Evolutionary conservation across 2,329 filamentous ascomycete genomes (phyloP).

Genomic region (Emmonsia crescens): DNA sequence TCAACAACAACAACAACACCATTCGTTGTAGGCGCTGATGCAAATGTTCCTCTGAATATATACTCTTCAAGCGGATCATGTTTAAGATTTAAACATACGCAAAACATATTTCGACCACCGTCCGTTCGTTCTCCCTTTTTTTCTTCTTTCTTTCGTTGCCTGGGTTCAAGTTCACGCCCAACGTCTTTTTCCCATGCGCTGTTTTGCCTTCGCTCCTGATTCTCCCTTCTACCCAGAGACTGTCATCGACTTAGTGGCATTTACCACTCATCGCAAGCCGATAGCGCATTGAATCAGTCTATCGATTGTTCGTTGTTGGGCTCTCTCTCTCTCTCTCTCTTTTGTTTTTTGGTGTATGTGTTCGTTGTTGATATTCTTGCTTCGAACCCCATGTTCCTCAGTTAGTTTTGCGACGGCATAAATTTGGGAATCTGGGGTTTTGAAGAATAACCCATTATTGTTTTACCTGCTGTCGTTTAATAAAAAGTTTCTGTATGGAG

Average conservation of each 20-base stretch:
- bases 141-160: not conserved
- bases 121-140: not conserved
- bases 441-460: not conserved
- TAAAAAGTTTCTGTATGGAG: not conserved
- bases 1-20: not conserved
- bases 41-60: not conserved
- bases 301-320: not conserved
- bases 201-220: not conserved
- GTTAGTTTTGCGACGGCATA: not conserved
- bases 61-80: not conserved
- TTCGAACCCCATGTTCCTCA: not conserved
- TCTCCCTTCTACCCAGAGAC: not conserved
- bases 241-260: not conserved
- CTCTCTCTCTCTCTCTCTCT: no score
- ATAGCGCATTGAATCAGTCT: not conserved
- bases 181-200: not conserved
- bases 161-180: not conserved
- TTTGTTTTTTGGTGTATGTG: not conserved
- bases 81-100: not conserved
- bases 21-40: not conserved
- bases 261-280: not conserved
- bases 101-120: not conserved
- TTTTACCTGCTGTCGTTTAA: not conserved
- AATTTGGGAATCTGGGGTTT: not conserved
- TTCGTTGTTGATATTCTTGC: not conserved